Percentiles rank a stretch among this genome's conserved stretches.
Evolutionary conservation across 2,329 filamentous ascomycete genomes (phyloP).

Genomic region (Talaromyces islandicus): DNA sequence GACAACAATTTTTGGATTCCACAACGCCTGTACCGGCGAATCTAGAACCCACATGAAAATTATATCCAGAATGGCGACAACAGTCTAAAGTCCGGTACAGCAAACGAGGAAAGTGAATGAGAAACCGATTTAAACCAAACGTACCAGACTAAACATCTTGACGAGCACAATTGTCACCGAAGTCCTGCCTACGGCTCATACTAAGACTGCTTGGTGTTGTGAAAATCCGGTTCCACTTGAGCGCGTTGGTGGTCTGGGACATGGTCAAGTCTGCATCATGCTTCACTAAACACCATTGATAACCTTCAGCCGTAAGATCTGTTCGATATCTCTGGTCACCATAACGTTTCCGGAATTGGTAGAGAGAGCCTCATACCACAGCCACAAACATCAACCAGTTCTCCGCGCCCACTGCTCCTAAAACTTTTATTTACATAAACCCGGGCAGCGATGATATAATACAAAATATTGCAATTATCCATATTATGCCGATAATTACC

Average conservation of each 20-base stretch:
- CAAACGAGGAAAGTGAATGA: neutral
- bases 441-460: too few species aligned
- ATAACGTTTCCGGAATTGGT: neutral
- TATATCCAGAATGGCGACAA: neutral
- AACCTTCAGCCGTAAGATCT: neutral
- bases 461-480: too few species aligned
- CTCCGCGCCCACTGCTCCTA: too few species aligned
- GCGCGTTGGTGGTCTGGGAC: neutral
- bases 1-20: neutral
- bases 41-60: neutral
- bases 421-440: too few species aligned
- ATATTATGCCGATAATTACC: too few species aligned
- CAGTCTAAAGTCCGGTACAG: neutral
- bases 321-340: neutral
- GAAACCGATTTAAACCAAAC: neutral
- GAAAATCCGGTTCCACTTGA: neutral
- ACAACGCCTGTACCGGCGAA: neutral
- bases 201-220: neutral
- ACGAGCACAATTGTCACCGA: neutral
- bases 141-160: neutral
- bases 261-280: neutral
- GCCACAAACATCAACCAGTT: too few species aligned
- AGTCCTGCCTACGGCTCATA: neutral
- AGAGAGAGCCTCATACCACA: neutral
- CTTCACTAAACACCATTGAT: neutral